A percentile compares a stretch with the other conserved stretches of the same genome.
Evolutionary conservation across 441 rosid genomes (phyloP).

Genomic region (Aquilaria agallochum): DNA sequence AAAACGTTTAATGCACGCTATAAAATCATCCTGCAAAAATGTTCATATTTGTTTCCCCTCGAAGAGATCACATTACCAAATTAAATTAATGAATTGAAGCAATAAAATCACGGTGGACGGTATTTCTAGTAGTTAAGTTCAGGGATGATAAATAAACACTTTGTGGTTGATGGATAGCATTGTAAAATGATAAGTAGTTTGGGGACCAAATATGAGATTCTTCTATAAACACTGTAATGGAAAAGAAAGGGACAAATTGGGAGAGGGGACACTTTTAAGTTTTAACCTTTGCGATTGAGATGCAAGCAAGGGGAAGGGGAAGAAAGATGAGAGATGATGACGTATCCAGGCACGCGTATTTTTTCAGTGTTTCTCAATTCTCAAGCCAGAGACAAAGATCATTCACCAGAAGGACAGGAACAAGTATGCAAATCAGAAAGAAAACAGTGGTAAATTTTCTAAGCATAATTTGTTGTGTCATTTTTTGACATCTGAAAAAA

Average conservation of each 20-base stretch:
- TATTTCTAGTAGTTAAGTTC: too few species aligned
- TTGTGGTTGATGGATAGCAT: too few species aligned
- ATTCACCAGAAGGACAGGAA: conserved; percentile 19
- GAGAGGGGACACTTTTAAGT: too few species aligned
- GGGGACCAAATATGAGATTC: neutral
- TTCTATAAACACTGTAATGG: neutral
- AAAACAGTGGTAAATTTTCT: neutral
- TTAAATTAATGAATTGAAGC: too few species aligned
- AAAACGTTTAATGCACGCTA: too few species aligned
- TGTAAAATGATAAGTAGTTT: too few species aligned
- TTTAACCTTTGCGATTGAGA: conserved; percentile 4
- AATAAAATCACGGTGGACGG: too few species aligned
- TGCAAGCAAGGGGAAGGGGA: conserved; percentile 10
- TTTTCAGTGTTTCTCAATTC: conserved; percentile 12
- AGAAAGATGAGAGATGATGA: conserved; percentile 27
- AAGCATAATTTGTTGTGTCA: conserved; percentile 25
- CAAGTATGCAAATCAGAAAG: neutral
- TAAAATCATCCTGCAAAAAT: too few species aligned
- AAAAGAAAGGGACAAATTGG: neutral
- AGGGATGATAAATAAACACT: too few species aligned
- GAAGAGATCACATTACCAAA: too few species aligned
- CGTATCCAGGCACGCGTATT: conserved; percentile 39
- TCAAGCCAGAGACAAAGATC: neutral
- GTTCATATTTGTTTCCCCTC: too few species aligned
- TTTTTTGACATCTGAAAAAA: neutral